These are phyloP conservation scores for Volvox africanus DNA, from an alignment of 139 green algal genomes.

Conservation along the genomic window DNA sequence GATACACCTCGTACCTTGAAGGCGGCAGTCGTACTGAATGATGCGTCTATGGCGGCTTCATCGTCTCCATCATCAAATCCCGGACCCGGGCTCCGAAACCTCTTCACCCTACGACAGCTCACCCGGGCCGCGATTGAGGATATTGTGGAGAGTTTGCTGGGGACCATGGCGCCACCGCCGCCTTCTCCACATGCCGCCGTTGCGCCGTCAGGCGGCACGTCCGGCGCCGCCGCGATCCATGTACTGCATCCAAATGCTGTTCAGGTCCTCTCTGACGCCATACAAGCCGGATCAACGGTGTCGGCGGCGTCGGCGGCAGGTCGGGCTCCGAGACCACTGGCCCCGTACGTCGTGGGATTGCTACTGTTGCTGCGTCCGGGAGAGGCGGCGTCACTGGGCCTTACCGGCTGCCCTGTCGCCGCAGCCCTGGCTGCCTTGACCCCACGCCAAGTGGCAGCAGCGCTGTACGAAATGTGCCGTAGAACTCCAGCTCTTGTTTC, in stretches of 20 bases:
- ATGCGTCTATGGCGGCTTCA: neutral
- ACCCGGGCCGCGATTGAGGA: conserved; percentile 6
- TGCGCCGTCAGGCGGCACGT: neutral
- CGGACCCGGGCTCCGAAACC: neutral
- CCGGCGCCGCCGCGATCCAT: neutral
- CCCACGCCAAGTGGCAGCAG: neutral
- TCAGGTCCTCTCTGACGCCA: neutral
- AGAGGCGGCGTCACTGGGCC: conserved; percentile 1
- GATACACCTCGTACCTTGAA: neutral
- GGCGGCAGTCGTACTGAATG: neutral
- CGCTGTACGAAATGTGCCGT: neutral
- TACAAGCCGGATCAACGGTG: neutral
- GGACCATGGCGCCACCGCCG: neutral
- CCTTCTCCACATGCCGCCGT: neutral
- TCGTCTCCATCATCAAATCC: neutral
- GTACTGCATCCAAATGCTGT: neutral
- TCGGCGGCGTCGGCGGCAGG: neutral
- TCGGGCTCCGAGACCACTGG: neutral
- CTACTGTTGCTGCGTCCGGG: neutral
- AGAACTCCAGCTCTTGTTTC: neutral
- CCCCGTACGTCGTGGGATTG: neutral
- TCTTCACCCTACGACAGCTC: conserved; percentile 28
- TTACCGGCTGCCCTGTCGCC: neutral
- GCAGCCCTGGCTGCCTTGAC: neutral
- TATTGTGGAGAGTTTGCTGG: neutral